Conservation (phyloP, 2,329 filamentous ascomycete genomes). For the Ophiostoma perfectum region DNA sequence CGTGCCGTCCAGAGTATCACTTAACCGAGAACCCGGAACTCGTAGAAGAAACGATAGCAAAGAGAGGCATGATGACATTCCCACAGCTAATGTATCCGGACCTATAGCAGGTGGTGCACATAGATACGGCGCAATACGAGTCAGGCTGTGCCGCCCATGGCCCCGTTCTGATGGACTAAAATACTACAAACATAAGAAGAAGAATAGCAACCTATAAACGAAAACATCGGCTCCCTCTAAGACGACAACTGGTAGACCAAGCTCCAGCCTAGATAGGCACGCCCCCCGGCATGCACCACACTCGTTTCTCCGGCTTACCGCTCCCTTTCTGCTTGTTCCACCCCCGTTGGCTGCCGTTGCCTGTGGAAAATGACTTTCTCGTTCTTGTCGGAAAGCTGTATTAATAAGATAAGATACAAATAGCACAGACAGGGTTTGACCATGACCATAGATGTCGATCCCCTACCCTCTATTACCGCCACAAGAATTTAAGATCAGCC, state of each 20-base stretch:
- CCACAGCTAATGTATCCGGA: too few species aligned
- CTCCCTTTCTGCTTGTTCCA: background rate
- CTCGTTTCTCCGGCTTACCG: background rate
- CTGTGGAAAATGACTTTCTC: background rate
- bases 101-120: too few species aligned
- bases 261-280: background rate
- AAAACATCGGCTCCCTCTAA: background rate
- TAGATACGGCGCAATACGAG: too few species aligned
- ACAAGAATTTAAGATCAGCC: background rate
- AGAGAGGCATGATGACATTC: too few species aligned
- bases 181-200: too few species aligned
- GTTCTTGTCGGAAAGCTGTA: background rate
- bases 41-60: too few species aligned
- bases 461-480: background rate
- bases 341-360: background rate
- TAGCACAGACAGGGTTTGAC: too few species aligned
- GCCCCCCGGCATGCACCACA: background rate
- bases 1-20: too few species aligned
- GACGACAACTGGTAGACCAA: constrained; percentile 2
- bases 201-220: background rate
- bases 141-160: too few species aligned
- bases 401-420: background rate
- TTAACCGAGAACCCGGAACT: too few species aligned
- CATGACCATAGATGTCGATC: background rate
- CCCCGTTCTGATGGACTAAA: too few species aligned